These are phyloP conservation scores for Melastoma candidum DNA, from an alignment of 441 rosid genomes.

Conservation along the genomic window DNA sequence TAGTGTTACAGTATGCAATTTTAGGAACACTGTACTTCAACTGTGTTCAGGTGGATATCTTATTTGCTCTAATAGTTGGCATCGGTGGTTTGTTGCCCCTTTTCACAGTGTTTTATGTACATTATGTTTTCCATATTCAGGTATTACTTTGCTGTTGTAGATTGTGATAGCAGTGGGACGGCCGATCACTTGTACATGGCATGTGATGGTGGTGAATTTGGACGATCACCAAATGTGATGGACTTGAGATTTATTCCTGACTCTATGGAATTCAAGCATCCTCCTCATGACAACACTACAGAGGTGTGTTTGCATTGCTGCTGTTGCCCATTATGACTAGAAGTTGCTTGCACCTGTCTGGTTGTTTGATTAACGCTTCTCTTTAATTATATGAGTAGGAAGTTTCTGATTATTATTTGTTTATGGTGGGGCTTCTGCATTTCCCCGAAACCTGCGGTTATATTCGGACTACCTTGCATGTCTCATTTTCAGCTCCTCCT, in stretches of 20 bases:
- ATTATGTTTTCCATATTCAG: constrained; percentile 25
- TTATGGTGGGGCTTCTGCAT: too few species aligned
- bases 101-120: neutral
- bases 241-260: constrained; percentile 93
- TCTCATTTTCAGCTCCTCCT: neutral
- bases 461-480: too few species aligned
- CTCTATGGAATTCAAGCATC: constrained; percentile 76
- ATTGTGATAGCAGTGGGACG: constrained; percentile 71
- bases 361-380: too few species aligned
- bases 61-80: neutral
- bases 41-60: neutral
- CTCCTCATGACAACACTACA: constrained; percentile 74
- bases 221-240: constrained; percentile 86
- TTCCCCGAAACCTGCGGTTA: too few species aligned
- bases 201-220: constrained; percentile 89
- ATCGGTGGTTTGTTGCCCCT: neutral
- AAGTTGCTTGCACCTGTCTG: too few species aligned
- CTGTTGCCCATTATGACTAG: too few species aligned
- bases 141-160: constrained; percentile 80
- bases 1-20: too few species aligned
- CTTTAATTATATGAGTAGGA: too few species aligned
- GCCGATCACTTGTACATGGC: constrained; percentile 68
- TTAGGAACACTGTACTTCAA: too few species aligned
- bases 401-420: too few species aligned
- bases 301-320: constrained; percentile 39